A percentile compares a stretch with the other conserved stretches of the same genome.
These are phyloP conservation scores for Capsella rubella DNA, from an alignment of 441 rosid genomes.

Conservation along the genomic window DNA sequence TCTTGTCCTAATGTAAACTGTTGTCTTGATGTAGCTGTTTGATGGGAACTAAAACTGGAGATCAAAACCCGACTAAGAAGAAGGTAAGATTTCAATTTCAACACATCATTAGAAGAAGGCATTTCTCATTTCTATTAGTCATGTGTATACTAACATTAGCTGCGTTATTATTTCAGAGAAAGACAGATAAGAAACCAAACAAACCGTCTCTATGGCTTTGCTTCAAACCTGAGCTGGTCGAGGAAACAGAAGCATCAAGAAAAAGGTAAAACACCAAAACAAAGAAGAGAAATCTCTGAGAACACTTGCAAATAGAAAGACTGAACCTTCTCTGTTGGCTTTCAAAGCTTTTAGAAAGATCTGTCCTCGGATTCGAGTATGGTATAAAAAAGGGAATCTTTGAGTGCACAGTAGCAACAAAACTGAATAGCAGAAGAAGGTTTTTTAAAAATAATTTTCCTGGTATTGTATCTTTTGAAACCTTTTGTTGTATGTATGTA, in stretches of 20 bases:
- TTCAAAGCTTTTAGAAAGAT: slow-evolving; percentile 31
- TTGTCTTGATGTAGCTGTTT: slow-evolving; percentile 28
- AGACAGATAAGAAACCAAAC: slow-evolving; percentile 28
- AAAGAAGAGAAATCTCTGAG: slow-evolving; percentile 19
- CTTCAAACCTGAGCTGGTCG: slow-evolving; percentile 37
- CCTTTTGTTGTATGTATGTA: slow-evolving; percentile 32
- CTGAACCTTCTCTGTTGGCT: slow-evolving; percentile 32
- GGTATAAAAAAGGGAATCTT: slow-evolving; percentile 32
- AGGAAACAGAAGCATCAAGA: slow-evolving; percentile 23
- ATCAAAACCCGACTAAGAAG: slow-evolving; percentile 17
- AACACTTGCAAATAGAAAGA: slow-evolving; percentile 17
- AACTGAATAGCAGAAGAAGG: slow-evolving; percentile 5
- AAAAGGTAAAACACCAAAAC: slow-evolving; percentile 8
- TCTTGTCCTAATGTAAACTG: slow-evolving; percentile 1
- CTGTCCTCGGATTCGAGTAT: slow-evolving; percentile 34
- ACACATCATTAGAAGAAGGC: background rate
- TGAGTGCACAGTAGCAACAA: slow-evolving; percentile 38
- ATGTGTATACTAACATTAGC: slow-evolving; percentile 19
- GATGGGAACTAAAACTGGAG: slow-evolving; percentile 27
- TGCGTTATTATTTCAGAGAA: slow-evolving; percentile 28
- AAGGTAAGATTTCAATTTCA: slow-evolving; percentile 30
- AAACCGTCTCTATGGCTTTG: slow-evolving; percentile 37
- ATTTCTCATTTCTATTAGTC: slow-evolving; percentile 20
- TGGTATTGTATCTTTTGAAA: slow-evolving; percentile 22
- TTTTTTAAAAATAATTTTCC: background rate